phyloP scores from a whole-genome alignment of 345 rosid genomes.

The Moringa oleifera region DNA sequence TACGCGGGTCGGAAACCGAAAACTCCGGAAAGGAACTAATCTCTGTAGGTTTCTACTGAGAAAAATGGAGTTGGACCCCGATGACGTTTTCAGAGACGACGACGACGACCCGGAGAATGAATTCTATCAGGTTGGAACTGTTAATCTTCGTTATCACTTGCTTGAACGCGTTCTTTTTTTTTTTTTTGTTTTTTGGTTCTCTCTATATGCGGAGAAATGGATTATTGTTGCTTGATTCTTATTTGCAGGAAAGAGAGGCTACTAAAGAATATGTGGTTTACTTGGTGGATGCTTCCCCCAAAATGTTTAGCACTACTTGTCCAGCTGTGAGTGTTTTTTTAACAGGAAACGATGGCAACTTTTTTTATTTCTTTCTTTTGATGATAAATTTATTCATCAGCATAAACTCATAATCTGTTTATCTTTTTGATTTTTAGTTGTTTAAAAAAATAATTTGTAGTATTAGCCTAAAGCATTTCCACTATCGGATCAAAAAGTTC shows the following conservation, averaged over 20 bases:
- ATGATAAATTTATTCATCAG: too few species aligned
- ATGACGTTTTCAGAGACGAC: constrained; percentile 85
- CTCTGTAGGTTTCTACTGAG: background rate
- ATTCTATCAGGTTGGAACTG: constrained; percentile 63
- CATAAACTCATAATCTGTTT: too few species aligned
- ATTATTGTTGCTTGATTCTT: constrained; percentile 4
- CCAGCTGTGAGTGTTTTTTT: constrained; percentile 38
- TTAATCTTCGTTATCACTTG: too few species aligned
- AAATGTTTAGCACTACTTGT: constrained; percentile 58
- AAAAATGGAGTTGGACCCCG: constrained; percentile 76
- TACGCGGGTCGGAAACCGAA: background rate
- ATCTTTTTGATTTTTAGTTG: too few species aligned
- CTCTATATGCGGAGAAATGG: background rate
- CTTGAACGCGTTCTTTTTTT: too few species aligned
- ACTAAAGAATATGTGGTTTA: constrained; percentile 72
- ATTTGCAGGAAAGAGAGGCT: constrained; percentile 47
- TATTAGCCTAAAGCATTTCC: too few species aligned
- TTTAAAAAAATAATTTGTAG: too few species aligned
- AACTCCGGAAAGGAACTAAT: background rate
- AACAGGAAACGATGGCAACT: background rate
- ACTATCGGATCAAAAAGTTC: too few species aligned
- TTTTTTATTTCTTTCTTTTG: too few species aligned
- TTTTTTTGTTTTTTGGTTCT: constrained; percentile 6
- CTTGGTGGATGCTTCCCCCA: constrained; percentile 86
- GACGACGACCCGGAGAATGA: constrained; percentile 67